Evolutionary conservation across 2,329 filamentous ascomycete genomes (phyloP).

Genomic region (Penicillium corylophilum): DNA sequence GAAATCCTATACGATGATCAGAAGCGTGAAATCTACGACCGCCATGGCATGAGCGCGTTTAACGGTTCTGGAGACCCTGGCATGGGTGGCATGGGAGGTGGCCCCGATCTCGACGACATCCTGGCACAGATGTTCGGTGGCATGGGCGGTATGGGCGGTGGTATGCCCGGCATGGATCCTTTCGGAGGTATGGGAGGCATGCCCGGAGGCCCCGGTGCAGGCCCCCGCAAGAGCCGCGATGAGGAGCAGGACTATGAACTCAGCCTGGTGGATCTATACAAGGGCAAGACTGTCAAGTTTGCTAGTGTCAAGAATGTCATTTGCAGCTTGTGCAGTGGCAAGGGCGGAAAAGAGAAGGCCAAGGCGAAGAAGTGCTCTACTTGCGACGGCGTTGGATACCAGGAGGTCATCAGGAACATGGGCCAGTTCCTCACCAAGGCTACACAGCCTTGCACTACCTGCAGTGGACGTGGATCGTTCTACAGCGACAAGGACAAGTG

Average conservation of each 20-base stretch:
- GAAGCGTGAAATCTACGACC: slow-evolving; percentile 87
- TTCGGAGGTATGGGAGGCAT: slow-evolving; percentile 48
- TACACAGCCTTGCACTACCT: slow-evolving; percentile 76
- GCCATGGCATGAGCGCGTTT: slow-evolving; percentile 93
- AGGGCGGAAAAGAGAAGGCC: slow-evolving; percentile 86
- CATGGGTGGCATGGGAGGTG: slow-evolving; percentile 49
- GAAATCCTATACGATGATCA: slow-evolving; percentile 97
- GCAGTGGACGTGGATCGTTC: slow-evolving; percentile 78
- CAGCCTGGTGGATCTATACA: slow-evolving; percentile 91
- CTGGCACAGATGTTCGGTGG: slow-evolving; percentile 81
- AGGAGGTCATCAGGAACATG: slow-evolving; percentile 75
- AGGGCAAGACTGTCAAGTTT: slow-evolving; percentile 97
- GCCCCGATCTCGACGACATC: slow-evolving; percentile 81
- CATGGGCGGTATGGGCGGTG: slow-evolving; percentile 48
- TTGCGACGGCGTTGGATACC: slow-evolving; percentile 77
- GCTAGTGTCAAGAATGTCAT: slow-evolving; percentile 91
- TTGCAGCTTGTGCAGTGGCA: slow-evolving; percentile 82
- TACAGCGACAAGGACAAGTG: slow-evolving; percentile 97
- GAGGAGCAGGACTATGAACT: slow-evolving; percentile 92
- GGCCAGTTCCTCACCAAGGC: slow-evolving; percentile 83
- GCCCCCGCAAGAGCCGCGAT: slow-evolving; percentile 66
- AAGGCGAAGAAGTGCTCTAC: slow-evolving; percentile 79
- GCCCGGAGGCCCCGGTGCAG: slow-evolving; percentile 35
- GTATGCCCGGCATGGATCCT: slow-evolving; percentile 54
- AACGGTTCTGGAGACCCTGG: slow-evolving; percentile 70